phyloP scores from a whole-genome alignment of 495 filamentous ascomycete genomes.

The Neurospora tetrasperma region DNA sequence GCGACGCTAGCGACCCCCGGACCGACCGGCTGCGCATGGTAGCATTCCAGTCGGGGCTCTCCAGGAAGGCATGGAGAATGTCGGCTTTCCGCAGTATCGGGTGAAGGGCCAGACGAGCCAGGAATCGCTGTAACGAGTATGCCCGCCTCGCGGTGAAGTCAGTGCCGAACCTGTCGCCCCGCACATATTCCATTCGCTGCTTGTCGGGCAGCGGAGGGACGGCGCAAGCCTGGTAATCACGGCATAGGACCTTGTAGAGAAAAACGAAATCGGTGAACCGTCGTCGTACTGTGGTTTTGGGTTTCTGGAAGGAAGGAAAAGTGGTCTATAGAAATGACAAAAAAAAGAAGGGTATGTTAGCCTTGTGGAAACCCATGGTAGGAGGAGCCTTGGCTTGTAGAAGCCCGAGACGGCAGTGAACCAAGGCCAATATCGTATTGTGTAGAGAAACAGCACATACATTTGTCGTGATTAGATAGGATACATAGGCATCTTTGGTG shows the following conservation, averaged over 20 bases:
- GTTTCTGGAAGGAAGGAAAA: conserved; percentile 80
- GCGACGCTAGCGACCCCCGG: conserved; percentile 43
- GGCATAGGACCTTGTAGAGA: conserved; percentile 77
- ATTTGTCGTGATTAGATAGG: conserved; percentile 84
- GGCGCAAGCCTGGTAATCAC: conserved; percentile 82
- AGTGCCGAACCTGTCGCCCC: conserved; percentile 84
- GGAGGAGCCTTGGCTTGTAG: not conserved
- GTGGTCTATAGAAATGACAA: conserved; percentile 54
- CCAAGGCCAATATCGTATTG: not conserved
- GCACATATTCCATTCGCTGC: conserved; percentile 97
- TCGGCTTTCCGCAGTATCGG: conserved; percentile 76
- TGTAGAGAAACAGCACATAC: conserved; percentile 38
- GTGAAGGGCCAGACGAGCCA: conserved; percentile 77
- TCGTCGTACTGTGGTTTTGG: conserved; percentile 65
- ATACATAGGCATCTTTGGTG: conserved; percentile 95
- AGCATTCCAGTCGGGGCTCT: conserved; percentile 89
- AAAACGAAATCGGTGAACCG: conserved; percentile 98
- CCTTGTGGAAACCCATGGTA: not conserved
- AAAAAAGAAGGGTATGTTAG: conserved; percentile 4
- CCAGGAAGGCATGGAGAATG: conserved; percentile 80
- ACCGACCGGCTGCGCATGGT: conserved; percentile 72
- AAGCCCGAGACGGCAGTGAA: not conserved
- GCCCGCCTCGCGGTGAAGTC: conserved; percentile 90
- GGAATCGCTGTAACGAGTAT: conserved; percentile 84
- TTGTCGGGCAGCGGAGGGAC: conserved; percentile 95